A percentile compares a stretch with the other conserved stretches of the same genome.
Conservation (phyloP, 345 rosid genomes). For the Salix purpurea region DNA sequence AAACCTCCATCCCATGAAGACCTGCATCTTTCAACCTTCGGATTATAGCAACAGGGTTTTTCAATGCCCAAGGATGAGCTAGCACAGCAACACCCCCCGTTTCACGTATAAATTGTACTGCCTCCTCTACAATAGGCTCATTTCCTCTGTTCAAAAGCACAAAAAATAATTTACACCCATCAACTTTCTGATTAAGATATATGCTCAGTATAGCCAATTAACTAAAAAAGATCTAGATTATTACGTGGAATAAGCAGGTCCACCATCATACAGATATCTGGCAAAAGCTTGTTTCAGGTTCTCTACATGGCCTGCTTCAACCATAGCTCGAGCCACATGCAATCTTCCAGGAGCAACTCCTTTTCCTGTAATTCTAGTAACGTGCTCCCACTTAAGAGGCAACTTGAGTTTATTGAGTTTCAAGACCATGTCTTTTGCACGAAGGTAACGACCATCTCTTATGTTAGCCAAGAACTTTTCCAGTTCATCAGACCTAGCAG, state of each 20-base stretch:
- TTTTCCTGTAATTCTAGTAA: slow-evolving; percentile 74
- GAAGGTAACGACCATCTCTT: slow-evolving; percentile 80
- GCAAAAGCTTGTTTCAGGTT: slow-evolving; percentile 82
- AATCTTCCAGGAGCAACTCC: slow-evolving; percentile 94
- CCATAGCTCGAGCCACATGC: slow-evolving; percentile 93
- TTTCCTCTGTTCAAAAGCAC: slow-evolving; percentile 54
- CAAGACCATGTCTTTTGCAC: slow-evolving; percentile 73
- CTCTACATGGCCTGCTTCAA: slow-evolving; percentile 88
- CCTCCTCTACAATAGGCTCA: slow-evolving; percentile 79
- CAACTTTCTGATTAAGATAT: background rate
- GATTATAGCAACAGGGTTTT: slow-evolving; percentile 60
- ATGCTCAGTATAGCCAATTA: background rate
- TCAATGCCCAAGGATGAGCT: slow-evolving; percentile 98
- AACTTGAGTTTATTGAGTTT: slow-evolving; percentile 78
- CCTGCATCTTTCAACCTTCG: slow-evolving; percentile 71
- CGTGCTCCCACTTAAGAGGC: slow-evolving; percentile 87
- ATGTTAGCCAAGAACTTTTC: slow-evolving; percentile 64
- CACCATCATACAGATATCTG: slow-evolving; percentile 78
- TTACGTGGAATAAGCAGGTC: slow-evolving; percentile 91
- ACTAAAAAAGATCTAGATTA: background rate
- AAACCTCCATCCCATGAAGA: slow-evolving; percentile 88
- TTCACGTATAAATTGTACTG: slow-evolving; percentile 58
- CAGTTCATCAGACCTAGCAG: slow-evolving; percentile 52
- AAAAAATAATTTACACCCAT: background rate
- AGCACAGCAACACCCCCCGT: slow-evolving; percentile 94